Evolutionary conservation across 2,329 filamentous ascomycete genomes (phyloP).

Genomic region (Aspergillus intermedius): DNA sequence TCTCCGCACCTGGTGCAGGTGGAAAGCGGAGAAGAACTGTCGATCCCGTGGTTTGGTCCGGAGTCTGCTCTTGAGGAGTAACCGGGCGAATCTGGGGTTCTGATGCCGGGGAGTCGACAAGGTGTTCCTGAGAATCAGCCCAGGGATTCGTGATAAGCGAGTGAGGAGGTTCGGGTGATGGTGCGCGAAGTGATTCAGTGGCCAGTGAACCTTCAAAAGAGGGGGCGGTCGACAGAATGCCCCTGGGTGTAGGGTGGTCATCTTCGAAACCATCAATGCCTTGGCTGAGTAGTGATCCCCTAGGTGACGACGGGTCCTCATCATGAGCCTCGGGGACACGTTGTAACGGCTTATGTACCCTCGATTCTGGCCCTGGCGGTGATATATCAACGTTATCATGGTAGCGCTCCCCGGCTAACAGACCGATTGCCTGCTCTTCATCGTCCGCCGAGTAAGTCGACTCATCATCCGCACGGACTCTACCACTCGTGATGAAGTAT

Average conservation of each 20-base stretch:
- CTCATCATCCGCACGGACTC: conserved; percentile 53
- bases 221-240: conserved; percentile 24
- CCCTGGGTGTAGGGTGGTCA: conserved; percentile 26
- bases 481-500: conserved; percentile 90
- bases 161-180: conserved; percentile 26
- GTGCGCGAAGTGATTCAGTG: conserved; percentile 23
- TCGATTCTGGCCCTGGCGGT: conserved; percentile 14
- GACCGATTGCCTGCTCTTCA: conserved; percentile 50
- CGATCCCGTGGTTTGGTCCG: conserved; percentile 17
- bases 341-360: conserved; percentile 14
- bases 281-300: conserved; percentile 28
- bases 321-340: conserved; percentile 8
- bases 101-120: conserved; percentile 11
- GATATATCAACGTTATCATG: conserved; percentile 29
- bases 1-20: conserved; percentile 30
- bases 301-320: conserved; percentile 20
- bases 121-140: conserved; percentile 21
- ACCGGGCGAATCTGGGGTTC: conserved; percentile 20
- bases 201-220: conserved; percentile 29
- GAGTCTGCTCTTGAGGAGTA: conserved; percentile 20
- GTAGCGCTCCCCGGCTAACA: conserved; percentile 33
- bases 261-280: conserved; percentile 28
- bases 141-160: conserved; percentile 34
- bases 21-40: conserved; percentile 35
- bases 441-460: conserved; percentile 59